A percentile compares a stretch with the other conserved stretches of the same genome.
These are phyloP conservation scores for Fusarium aywerte DNA, from an alignment of 2,329 filamentous ascomycete species.

Conservation along the genomic window DNA sequence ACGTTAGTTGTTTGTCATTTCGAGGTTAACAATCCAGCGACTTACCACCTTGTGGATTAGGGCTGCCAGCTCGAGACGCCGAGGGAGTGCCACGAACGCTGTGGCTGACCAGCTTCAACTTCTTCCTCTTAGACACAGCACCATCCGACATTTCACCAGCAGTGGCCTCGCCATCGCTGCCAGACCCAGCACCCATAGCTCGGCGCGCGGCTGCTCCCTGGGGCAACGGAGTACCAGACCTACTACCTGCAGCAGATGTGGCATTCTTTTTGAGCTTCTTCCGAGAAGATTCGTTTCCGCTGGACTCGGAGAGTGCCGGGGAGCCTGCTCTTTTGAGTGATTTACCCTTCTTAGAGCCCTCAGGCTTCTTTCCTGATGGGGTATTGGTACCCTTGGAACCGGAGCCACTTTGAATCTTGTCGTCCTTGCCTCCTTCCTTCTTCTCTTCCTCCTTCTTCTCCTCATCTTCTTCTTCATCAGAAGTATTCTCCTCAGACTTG, in stretches of 20 bases:
- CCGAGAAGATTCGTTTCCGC: constrained; percentile 88
- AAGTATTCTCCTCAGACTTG: constrained; percentile 61
- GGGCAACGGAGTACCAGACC: constrained; percentile 66
- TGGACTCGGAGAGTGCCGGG: constrained; percentile 88
- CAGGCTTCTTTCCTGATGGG: constrained; percentile 60
- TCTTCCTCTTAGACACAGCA: constrained; percentile 62
- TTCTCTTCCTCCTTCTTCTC: constrained; percentile 54
- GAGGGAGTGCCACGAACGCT: constrained; percentile 63
- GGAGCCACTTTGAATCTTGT: constrained; percentile 64
- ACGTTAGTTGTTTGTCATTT: constrained; percentile 19
- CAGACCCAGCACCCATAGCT: constrained; percentile 64
- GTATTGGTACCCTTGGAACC: constrained; percentile 75
- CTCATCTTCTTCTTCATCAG: constrained; percentile 53
- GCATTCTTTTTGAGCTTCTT: constrained; percentile 77
- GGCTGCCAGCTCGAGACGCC: constrained; percentile 72
- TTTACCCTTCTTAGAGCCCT: constrained; percentile 63
- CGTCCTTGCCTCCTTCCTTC: constrained; percentile 58
- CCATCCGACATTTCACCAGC: constrained; percentile 74
- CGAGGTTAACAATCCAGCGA: background rate
- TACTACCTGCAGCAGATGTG: constrained; percentile 61
- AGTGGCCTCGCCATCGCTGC: constrained; percentile 78
- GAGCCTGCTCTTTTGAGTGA: constrained; percentile 86
- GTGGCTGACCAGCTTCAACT: constrained; percentile 63
- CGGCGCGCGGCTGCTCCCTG: constrained; percentile 53
- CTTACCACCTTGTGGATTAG: constrained; percentile 58